Evolutionary conservation across 192 early-diverging fungal genomes (phyloP).

Genomic region (Rhizophagus clarus): DNA sequence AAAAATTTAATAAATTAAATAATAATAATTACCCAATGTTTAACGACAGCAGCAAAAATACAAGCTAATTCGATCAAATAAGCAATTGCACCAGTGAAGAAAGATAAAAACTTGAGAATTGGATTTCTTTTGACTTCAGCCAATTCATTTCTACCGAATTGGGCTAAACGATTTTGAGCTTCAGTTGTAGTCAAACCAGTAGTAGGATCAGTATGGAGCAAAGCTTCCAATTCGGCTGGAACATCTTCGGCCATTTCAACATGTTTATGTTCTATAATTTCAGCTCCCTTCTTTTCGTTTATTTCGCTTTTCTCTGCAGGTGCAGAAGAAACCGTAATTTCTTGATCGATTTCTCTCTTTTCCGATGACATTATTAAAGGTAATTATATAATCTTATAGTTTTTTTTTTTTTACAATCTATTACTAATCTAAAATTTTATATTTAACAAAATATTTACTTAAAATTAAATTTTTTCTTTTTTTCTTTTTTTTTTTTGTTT

Average conservation of each 20-base stretch:
- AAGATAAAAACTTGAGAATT: slow-evolving; percentile 81
- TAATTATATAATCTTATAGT: no score
- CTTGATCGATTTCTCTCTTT: no score
- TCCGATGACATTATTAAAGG: no score
- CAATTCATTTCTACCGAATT: slow-evolving; percentile 83
- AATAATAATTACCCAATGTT: slow-evolving; percentile 45
- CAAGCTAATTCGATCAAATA: slow-evolving; percentile 89
- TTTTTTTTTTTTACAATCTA: no score
- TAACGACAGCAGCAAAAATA: slow-evolving; percentile 75
- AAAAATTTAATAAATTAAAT: not conserved
- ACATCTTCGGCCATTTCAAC: slow-evolving; percentile 78
- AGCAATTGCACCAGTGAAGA: slow-evolving; percentile 89
- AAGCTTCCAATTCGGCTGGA: slow-evolving; percentile 77
- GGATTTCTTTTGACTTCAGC: slow-evolving; percentile 85
- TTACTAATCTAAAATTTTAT: no score
- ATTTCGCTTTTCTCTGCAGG: not conserved
- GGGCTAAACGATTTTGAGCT: slow-evolving; percentile 66
- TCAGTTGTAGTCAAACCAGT: slow-evolving; percentile 78
- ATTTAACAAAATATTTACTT: no score
- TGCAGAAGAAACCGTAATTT: no score
- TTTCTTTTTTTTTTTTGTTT: no score
- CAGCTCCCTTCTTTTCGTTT: not conserved
- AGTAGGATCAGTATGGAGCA: slow-evolving; percentile 80
- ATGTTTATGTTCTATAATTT: slow-evolving; percentile 69
- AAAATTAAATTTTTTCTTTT: no score